Evolutionary conservation across 805 yeast species (phyloP).

Genomic region (Starmerella riodocensis): DNA sequence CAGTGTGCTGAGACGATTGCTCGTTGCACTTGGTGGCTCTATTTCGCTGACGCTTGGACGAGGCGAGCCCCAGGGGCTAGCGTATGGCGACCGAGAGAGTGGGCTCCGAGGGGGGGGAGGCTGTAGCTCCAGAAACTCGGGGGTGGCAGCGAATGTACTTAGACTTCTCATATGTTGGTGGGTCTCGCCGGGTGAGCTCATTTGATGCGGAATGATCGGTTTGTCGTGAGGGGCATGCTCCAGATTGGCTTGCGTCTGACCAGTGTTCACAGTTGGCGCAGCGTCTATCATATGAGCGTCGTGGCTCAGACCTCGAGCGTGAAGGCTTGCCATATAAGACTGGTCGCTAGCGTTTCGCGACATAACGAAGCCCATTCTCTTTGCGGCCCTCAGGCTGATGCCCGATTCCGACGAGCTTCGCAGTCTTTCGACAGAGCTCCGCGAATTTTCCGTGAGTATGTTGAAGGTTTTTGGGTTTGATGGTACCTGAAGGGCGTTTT

Average conservation of each 20-base stretch:
- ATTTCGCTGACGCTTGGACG: conserved; percentile 7
- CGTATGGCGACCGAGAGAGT: conserved; percentile 7
- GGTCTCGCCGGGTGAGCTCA: too few species aligned
- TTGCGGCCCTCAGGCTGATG: conserved; percentile 45
- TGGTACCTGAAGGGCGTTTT: background rate
- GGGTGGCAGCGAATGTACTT: background rate
- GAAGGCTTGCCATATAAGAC: conserved; percentile 17
- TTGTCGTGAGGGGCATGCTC: too few species aligned
- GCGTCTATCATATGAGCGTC: conserved; percentile 12
- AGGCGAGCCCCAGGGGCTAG: conserved; percentile 16
- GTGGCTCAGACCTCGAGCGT: conserved; percentile 33
- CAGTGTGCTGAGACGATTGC: conserved; percentile 11
- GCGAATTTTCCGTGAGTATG: background rate
- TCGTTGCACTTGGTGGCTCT: conserved; percentile 2
- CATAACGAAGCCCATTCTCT: conserved; percentile 59
- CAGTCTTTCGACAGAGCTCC: conserved; percentile 17
- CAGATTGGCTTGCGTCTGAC: too few species aligned
- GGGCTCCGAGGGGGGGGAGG: conserved; percentile 11
- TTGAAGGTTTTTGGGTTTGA: background rate
- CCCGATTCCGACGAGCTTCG: conserved; percentile 32
- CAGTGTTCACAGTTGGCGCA: background rate
- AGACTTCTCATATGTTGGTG: conserved; percentile 3
- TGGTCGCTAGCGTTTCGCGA: conserved; percentile 17
- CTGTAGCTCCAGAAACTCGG: background rate
- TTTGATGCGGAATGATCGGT: too few species aligned